phyloP scores from a whole-genome alignment of 75 land plant species.

The Gnetum montanum region DNA sequence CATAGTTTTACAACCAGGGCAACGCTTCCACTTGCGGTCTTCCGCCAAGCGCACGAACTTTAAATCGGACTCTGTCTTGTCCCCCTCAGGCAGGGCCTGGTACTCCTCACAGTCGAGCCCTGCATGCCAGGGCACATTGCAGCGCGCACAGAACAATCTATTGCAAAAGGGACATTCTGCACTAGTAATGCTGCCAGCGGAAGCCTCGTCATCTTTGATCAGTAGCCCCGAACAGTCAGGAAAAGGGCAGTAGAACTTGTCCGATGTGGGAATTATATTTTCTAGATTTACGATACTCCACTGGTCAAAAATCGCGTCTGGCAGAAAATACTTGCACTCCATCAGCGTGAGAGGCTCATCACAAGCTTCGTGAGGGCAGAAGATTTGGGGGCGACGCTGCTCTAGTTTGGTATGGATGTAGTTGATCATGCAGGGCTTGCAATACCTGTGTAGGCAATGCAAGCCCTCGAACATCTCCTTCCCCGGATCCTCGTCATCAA shows the following conservation, averaged over 20 bases:
- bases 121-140: constrained; percentile 20
- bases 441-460: constrained; percentile 1
- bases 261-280: constrained; percentile 5
- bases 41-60: constrained; percentile 12
- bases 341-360: neutral
- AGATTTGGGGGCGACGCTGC: neutral
- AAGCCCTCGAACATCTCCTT: constrained; percentile 3
- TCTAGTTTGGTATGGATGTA: neutral
- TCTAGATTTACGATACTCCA: neutral
- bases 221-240: constrained; percentile 12
- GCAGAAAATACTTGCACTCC: constrained; percentile 11
- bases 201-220: constrained; percentile 3
- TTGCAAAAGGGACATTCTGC: constrained; percentile 10
- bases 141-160: constrained; percentile 14
- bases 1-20: constrained; percentile 7
- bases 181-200: neutral
- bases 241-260: constrained; percentile 20
- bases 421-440: constrained; percentile 1
- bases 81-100: neutral
- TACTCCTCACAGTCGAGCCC: constrained; percentile 5
- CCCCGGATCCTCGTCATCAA: neutral
- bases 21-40: constrained; percentile 16
- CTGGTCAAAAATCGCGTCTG: constrained; percentile 5
- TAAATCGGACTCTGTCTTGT: neutral
- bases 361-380: constrained; percentile 2